phyloP scores from a whole-genome alignment of 306 rosid genomes.

The Vicia faba region DNA sequence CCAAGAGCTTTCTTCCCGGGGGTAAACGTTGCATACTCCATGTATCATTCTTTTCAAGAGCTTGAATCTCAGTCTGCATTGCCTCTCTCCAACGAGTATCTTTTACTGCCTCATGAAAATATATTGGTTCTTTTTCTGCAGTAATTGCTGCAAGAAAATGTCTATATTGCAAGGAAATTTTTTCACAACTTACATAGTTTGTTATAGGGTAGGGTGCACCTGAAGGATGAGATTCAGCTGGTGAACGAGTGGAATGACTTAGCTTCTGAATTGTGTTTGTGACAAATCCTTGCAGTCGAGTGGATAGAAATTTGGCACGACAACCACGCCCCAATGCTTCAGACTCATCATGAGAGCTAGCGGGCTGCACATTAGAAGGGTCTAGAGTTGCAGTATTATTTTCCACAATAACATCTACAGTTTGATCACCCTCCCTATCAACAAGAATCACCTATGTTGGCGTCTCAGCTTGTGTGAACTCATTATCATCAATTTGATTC shows the following conservation, averaged over 20 bases:
- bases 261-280: not conserved
- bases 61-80: constrained; percentile 9
- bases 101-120: not conserved
- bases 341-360: not conserved
- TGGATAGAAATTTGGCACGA: not conserved
- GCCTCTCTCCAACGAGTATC: too few species aligned
- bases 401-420: not conserved
- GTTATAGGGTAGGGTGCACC: not conserved
- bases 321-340: not conserved
- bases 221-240: not conserved
- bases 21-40: not conserved
- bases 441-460: not conserved
- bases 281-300: not conserved
- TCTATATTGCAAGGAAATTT: too few species aligned
- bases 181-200: not conserved
- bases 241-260: not conserved
- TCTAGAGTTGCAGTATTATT: not conserved
- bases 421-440: not conserved
- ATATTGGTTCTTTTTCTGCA: not conserved
- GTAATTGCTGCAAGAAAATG: not conserved
- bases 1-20: not conserved
- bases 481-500: too few species aligned
- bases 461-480: not conserved
- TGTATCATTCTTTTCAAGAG: not conserved
- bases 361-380: not conserved